phyloP scores from a whole-genome alignment of 345 rosid species.

The Rhodamnia argentea region DNA sequence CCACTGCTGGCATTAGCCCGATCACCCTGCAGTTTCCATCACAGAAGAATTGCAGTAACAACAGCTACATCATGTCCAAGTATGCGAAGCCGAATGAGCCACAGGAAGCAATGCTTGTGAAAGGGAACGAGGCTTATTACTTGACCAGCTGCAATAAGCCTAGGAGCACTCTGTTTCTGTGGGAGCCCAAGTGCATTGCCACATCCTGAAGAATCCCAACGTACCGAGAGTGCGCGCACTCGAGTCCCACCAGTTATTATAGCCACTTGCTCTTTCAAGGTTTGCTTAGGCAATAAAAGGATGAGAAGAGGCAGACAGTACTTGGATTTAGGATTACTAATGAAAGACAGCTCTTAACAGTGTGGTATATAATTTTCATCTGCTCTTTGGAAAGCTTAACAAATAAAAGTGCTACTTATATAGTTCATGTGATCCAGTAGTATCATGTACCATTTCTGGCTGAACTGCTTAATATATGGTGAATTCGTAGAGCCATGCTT shows the following conservation, averaged over 20 bases:
- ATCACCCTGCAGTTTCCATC: constrained; percentile 3
- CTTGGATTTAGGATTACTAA: not conserved
- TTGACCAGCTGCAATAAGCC: constrained; percentile 57
- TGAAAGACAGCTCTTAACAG: not conserved
- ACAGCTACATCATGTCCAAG: constrained; percentile 6
- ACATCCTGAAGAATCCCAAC: not conserved
- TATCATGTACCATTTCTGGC: not conserved
- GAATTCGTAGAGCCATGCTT: not conserved
- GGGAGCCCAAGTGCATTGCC: constrained; percentile 36
- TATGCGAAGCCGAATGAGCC: constrained; percentile 8
- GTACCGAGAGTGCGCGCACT: no score
- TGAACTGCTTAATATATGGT: not conserved
- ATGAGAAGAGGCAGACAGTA: constrained; percentile 5
- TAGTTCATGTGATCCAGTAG: not conserved
- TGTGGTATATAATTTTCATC: not conserved
- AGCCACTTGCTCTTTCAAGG: constrained; percentile 1
- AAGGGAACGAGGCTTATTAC: constrained; percentile 10
- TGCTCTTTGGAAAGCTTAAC: not conserved
- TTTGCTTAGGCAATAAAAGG: constrained; percentile 21
- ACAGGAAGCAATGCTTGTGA: constrained; percentile 9
- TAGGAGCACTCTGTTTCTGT: constrained; percentile 52
- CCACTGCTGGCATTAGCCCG: not conserved
- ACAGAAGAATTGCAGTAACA: not conserved
- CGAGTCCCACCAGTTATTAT: not conserved
- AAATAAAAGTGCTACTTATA: not conserved